Evolutionary conservation across 257 asterid species (phyloP).

Genomic region (Nicotiana obtusifolia): DNA sequence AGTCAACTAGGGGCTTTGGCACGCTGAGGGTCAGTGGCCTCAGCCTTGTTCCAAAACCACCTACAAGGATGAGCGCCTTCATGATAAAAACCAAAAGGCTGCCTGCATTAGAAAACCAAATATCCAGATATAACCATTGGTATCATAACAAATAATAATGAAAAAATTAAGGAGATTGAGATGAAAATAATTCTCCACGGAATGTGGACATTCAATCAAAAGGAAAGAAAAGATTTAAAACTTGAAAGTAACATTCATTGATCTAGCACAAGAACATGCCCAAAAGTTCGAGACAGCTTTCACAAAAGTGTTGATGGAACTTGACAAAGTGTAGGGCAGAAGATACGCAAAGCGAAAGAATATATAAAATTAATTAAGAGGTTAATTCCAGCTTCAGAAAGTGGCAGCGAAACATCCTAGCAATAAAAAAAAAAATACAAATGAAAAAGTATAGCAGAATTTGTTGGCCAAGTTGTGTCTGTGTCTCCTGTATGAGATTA

Average conservation of each 20-base stretch:
- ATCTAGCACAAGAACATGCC: not conserved
- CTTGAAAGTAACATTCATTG: not conserved
- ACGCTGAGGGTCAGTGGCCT: slow-evolving; percentile 87
- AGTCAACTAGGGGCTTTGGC: slow-evolving; percentile 95
- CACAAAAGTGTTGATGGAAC: not conserved
- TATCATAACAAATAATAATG: not conserved
- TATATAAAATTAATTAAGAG: not conserved
- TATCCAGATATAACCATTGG: not conserved
- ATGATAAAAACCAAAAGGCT: slow-evolving; percentile 27
- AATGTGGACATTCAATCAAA: not conserved
- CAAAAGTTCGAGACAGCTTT: not conserved
- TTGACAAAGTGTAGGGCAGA: not conserved
- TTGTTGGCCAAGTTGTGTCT: not conserved
- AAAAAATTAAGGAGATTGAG: not conserved
- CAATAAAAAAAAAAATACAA: not conserved
- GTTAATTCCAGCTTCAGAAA: not conserved
- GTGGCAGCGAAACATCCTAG: not conserved
- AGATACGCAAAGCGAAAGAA: not conserved
- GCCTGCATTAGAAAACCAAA: not conserved
- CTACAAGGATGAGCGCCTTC: slow-evolving; percentile 98
- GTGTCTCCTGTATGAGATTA: not conserved
- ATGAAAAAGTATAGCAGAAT: not conserved
- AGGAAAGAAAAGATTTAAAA: not conserved
- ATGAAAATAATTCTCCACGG: not conserved
- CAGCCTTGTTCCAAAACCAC: slow-evolving; percentile 93